phyloP scores from a whole-genome alignment of 306 rosid genomes.

The Sindora glabra region DNA sequence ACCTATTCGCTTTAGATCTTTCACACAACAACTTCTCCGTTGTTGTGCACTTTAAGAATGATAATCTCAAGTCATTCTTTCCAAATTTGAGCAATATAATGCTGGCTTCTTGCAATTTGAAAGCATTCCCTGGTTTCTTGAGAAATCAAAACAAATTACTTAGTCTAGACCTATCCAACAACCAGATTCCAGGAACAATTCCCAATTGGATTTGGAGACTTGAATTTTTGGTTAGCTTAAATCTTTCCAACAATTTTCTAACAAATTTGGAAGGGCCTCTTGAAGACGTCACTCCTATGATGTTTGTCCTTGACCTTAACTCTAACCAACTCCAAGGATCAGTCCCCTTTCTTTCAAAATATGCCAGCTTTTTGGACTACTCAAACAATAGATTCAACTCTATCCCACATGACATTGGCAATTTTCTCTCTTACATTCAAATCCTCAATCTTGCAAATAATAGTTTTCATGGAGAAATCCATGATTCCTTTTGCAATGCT shows the following conservation, averaged over 20 bases:
- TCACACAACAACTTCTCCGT: conserved; percentile 19
- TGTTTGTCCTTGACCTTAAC: background rate
- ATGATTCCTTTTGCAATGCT: background rate
- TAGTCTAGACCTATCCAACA: background rate
- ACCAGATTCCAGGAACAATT: background rate
- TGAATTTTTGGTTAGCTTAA: background rate
- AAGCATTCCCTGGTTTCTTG: conserved; percentile 8
- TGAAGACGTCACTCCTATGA: background rate
- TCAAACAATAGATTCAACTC: background rate
- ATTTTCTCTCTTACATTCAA: accelerated
- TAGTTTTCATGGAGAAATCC: background rate
- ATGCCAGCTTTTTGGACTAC: background rate
- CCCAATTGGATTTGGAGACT: conserved; percentile 29
- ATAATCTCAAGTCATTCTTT: background rate
- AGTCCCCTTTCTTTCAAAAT: background rate
- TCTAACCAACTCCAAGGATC: background rate
- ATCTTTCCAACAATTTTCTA: background rate
- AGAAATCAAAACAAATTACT: background rate
- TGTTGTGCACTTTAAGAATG: background rate
- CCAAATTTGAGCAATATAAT: background rate
- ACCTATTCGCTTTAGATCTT: conserved; percentile 22
- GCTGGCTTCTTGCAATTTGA: conserved; percentile 18
- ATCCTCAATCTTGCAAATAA: background rate
- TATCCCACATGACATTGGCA: background rate
- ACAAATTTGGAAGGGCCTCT: background rate